Evolutionary conservation across 1,139 yeast genomes (phyloP), one percentile per base, ranked within the genome.

Genomic region (Zygosaccharomyces pseudobailii): DNA sequence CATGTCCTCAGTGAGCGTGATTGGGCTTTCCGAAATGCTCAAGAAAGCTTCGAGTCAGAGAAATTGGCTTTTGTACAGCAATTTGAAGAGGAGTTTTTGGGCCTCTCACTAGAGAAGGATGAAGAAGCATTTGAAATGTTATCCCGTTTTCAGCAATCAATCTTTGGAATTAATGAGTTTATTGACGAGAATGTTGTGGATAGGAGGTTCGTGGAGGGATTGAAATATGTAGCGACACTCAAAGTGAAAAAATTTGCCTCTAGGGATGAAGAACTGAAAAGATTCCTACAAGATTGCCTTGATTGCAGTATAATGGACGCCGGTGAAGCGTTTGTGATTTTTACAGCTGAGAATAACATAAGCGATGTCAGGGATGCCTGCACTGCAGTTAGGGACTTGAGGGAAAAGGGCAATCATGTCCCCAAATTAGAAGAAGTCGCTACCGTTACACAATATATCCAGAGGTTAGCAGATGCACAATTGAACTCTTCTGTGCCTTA

Each of bases 1-100:
- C 94, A 86, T 63, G 96, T 87, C 8, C 73, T 92, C 47, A 79
- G 89, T 57, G 97, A 92, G 68, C 80, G 97, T 65, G 87, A 85
- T 58, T 79, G 80, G 51, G 82, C 90, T 0, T 80, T 78, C 63
- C 81, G 78, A 56, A 74, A 82, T 56, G 88, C 83, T 2, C 76
- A 77, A 60, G 69, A 71, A 20, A 74, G 73, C 44, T 72, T 77
- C 42, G 67, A 69, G 4, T 57, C 62, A 34, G 71, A 74, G 45
- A 76, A 76, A 55, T 67, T 68, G 19, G 62, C 70, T 48, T 78
- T 84, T 50, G 69, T 86, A 50, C 62, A 71, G 5, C 81, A 79
- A 37, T 87, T 89, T 62, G 75, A 74, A 55, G 62, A 71, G 34
- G 71, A 74, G 45, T 89, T 85, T 65, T 63, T 87, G 38, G 71